phyloP scores from a whole-genome alignment of 2,329 filamentous ascomycete species.

The Ophiobolus disseminans region DNA sequence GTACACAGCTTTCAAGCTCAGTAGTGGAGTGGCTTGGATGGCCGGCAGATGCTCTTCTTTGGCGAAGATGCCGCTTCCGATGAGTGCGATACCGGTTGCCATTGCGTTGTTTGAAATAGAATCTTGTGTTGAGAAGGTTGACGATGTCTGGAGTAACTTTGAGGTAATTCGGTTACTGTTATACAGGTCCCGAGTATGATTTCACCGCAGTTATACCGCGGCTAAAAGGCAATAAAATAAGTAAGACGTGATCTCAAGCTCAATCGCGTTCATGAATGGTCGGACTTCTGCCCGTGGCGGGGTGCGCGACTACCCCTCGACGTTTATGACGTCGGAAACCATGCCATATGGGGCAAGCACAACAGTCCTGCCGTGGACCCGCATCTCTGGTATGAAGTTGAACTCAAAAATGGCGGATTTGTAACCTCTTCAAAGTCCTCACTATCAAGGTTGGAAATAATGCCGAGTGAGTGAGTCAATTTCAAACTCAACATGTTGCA shows the following conservation, averaged over 20 bases:
- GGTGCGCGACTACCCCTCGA: slow-evolving; percentile 22
- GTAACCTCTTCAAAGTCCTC: too few relatives aligned
- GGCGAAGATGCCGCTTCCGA: slow-evolving; percentile 70
- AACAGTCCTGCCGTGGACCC: slow-evolving; percentile 15
- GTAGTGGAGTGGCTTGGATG: slow-evolving; percentile 59
- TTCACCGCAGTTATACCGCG: slow-evolving; percentile 19
- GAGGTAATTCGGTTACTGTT: neutral
- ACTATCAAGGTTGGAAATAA: too few relatives aligned
- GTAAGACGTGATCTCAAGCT: neutral
- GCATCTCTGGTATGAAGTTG: neutral
- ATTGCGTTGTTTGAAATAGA: slow-evolving; percentile 12
- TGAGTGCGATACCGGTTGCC: slow-evolving; percentile 64
- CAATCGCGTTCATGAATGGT: slow-evolving; percentile 2
- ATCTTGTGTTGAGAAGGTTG: slow-evolving; percentile 1
- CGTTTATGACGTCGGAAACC: slow-evolving; percentile 21
- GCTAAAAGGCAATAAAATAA: slow-evolving; percentile 25
- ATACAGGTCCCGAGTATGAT: neutral
- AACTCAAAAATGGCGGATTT: neutral
- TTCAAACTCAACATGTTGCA: too few relatives aligned
- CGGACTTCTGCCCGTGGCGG: slow-evolving; percentile 7
- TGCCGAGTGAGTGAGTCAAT: too few relatives aligned
- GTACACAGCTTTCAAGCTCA: slow-evolving; percentile 70
- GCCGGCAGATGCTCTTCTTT: slow-evolving; percentile 68
- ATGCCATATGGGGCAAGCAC: slow-evolving; percentile 19
- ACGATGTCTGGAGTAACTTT: neutral